Evolutionary conservation across 176 grass and related monocot genomes (phyloP).

Genomic region (Pontederia paniculata): DNA sequence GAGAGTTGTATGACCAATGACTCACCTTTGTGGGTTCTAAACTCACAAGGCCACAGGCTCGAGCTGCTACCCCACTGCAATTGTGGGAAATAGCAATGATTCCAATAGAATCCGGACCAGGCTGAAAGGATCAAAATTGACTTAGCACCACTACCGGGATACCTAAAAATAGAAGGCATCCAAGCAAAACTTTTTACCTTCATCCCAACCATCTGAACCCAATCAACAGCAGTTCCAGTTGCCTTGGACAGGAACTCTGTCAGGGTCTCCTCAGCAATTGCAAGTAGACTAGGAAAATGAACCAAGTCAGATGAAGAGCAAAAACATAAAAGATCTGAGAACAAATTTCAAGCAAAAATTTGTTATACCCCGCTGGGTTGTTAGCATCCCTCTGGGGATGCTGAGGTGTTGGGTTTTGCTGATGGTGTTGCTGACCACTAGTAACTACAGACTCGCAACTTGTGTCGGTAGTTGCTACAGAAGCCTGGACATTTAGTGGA

Average conservation of each 20-base stretch:
- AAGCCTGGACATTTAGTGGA: constrained; percentile 30
- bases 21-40: constrained; percentile 97
- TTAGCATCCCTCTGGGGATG: constrained; percentile 78
- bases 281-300: constrained; percentile 53
- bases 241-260: constrained; percentile 98
- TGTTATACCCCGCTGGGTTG: constrained; percentile 75
- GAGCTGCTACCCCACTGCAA: constrained; percentile 91
- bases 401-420: constrained; percentile 58
- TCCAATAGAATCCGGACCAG: constrained; percentile 99
- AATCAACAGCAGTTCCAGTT: constrained; percentile 90
- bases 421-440: constrained; percentile 78
- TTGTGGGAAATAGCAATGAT: constrained; percentile 99
- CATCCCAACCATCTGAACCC: constrained; percentile 99
- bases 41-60: constrained; percentile 98
- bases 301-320: neutral
- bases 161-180: neutral
- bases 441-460: constrained; percentile 99
- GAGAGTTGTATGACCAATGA: neutral
- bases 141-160: neutral
- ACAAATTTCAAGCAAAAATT: neutral
- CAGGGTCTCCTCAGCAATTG: constrained; percentile 97
- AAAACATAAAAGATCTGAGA: neutral
- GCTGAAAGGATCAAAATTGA: constrained; percentile 30
- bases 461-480: constrained; percentile 88
- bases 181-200: constrained; percentile 42